Conservation (phyloP, 345 rosid species). For the Euphorbia lathyris region DNA sequence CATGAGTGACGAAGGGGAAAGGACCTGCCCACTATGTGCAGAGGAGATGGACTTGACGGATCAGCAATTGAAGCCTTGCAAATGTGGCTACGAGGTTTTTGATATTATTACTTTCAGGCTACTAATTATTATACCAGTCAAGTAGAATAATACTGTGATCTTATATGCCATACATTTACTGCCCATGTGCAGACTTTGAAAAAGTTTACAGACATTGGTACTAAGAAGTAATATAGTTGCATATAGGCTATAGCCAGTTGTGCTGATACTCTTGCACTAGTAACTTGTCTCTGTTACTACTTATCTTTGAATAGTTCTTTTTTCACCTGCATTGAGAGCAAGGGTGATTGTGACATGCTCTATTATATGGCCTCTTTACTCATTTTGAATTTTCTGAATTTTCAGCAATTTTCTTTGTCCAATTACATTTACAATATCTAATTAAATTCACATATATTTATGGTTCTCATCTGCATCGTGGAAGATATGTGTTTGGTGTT, state of each 20-base stretch:
- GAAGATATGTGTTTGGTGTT: slow-evolving; percentile 96
- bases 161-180: not conserved
- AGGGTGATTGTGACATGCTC: not conserved
- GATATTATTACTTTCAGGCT: not conserved
- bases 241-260: not conserved
- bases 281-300: too few relatives aligned
- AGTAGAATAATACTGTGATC: not conserved
- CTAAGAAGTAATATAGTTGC: not conserved
- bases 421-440: not conserved
- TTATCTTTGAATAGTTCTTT: not conserved
- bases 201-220: not conserved
- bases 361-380: not conserved
- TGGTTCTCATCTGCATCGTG: not conserved
- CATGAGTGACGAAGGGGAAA: slow-evolving; percentile 87
- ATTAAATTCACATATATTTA: not conserved
- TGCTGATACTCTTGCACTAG: not conserved
- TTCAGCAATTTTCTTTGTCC: not conserved
- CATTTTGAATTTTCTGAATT: not conserved
- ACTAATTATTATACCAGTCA: not conserved
- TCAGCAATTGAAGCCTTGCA: slow-evolving; percentile 91
- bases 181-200: not conserved
- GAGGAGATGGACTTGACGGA: slow-evolving; percentile 96
- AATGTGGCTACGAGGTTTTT: slow-evolving; percentile 90
- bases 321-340: not conserved
- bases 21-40: slow-evolving; percentile 82